A percentile compares a stretch with the other conserved stretches of the same genome.
These are phyloP conservation scores for Anthostomella pinea DNA, from an alignment of 2,329 filamentous ascomycete species.

Conservation along the genomic window DNA sequence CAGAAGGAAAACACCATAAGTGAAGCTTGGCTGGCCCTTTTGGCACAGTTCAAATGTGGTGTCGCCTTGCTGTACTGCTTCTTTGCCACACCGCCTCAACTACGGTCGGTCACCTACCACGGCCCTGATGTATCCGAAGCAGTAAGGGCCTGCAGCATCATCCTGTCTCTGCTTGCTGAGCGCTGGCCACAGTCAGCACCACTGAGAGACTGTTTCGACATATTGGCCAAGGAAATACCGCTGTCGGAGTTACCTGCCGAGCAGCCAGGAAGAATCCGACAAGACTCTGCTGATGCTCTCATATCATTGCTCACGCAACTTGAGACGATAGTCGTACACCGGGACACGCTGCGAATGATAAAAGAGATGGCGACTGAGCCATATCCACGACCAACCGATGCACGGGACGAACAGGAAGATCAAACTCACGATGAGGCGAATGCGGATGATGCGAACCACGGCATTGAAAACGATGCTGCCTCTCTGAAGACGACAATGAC, in stretches of 20 bases:
- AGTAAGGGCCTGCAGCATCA: constrained; percentile 5
- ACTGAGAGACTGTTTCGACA: constrained; percentile 5
- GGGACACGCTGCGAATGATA: constrained; percentile 9
- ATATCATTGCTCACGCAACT: constrained; percentile 1
- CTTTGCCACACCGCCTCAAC: constrained; percentile 4
- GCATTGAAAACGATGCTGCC: constrained; percentile 2
- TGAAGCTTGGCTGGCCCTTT: constrained; percentile 22
- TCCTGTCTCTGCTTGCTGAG: constrained; percentile 3
- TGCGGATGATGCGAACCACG: not conserved
- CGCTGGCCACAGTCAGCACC: constrained; percentile 2
- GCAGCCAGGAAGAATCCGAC: not conserved
- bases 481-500: constrained; percentile 7
- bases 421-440: not conserved
- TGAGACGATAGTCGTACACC: constrained; percentile 5
- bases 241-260: constrained; percentile 1
- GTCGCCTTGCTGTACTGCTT: constrained; percentile 8
- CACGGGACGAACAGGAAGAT: not conserved
- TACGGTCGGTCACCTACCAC: not conserved
- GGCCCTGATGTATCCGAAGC: constrained; percentile 3
- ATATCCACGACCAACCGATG: constrained; percentile 2
- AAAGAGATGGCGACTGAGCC: constrained; percentile 6
- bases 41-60: constrained; percentile 7
- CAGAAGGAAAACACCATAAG: constrained; percentile 27
- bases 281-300: not conserved
- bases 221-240: constrained; percentile 6